phyloP scores from a whole-genome alignment of 1,284 basidiomycete genomes.

The Xerocomus minutiporus region DNA sequence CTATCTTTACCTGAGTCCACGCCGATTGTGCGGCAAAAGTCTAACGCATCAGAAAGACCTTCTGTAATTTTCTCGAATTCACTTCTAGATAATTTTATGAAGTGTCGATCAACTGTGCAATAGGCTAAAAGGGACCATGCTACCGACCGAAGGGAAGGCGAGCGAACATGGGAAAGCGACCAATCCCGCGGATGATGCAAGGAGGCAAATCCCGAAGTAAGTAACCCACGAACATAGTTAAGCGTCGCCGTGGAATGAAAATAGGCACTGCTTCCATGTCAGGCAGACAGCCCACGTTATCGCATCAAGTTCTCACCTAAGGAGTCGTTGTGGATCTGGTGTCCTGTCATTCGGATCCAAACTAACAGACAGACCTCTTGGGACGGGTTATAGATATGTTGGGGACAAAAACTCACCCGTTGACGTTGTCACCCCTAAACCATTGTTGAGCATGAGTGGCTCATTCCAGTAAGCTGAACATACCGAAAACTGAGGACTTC shows the following conservation, averaged over 20 bases:
- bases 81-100: slow-evolving; percentile 38
- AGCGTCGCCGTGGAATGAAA: slow-evolving; percentile 93
- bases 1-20: slow-evolving; percentile 51
- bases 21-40: slow-evolving; percentile 90
- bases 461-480: slow-evolving; percentile 14
- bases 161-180: slow-evolving; percentile 90
- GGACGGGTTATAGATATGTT: slow-evolving; percentile 16
- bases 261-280: slow-evolving; percentile 64
- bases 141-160: slow-evolving; percentile 62
- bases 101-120: slow-evolving; percentile 11
- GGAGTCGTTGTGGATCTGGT: slow-evolving; percentile 84
- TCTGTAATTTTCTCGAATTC: slow-evolving; percentile 87
- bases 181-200: slow-evolving; percentile 89
- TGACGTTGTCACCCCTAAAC: slow-evolving; percentile 90
- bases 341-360: slow-evolving; percentile 71
- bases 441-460: slow-evolving; percentile 4
- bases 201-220: slow-evolving; percentile 89
- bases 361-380: slow-evolving; percentile 25
- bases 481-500: slow-evolving; percentile 80
- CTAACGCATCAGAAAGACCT: slow-evolving; percentile 84
- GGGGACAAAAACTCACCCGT: slow-evolving; percentile 59
- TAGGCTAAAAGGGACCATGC: not conserved
- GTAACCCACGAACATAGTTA: slow-evolving; percentile 86
- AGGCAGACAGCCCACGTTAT: slow-evolving; percentile 1
- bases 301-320: slow-evolving; percentile 47